Evolutionary conservation across 345 rosid genomes (phyloP).

Genomic region (Laguncularia racemosa): DNA sequence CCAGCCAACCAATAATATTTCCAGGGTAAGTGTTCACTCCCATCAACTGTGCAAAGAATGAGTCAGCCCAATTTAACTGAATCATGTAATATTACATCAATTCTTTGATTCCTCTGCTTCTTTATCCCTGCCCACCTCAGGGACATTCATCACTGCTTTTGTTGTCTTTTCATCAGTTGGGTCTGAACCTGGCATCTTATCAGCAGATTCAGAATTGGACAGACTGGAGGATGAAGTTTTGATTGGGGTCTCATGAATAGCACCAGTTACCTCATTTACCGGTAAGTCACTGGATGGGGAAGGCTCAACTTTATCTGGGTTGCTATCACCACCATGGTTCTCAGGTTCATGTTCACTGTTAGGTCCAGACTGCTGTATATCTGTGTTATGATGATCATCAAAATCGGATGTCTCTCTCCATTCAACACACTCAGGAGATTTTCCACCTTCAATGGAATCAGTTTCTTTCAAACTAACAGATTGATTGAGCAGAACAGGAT

Average conservation of each 20-base stretch:
- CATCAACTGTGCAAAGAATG: constrained; percentile 1
- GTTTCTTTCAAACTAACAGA: constrained; percentile 35
- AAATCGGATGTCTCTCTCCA: constrained; percentile 70
- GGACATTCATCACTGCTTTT: constrained; percentile 6
- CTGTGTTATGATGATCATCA: constrained; percentile 27
- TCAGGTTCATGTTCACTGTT: constrained; percentile 26
- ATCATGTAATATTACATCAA: constrained; percentile 4
- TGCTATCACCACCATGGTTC: constrained; percentile 20
- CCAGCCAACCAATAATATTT: neutral
- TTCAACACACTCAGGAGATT: constrained; percentile 67
- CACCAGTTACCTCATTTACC: constrained; percentile 5
- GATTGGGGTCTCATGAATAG: neutral
- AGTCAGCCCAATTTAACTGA: constrained; percentile 13
- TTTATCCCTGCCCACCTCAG: constrained; percentile 16
- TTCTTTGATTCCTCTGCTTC: constrained; percentile 5
- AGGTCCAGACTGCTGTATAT: constrained; percentile 23
- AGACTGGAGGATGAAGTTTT: constrained; percentile 8
- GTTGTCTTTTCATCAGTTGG: constrained; percentile 7
- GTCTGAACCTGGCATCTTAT: constrained; percentile 11
- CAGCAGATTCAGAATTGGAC: constrained; percentile 13
- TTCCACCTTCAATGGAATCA: constrained; percentile 31
- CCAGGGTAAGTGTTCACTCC: neutral
- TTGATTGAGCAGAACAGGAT: constrained; percentile 14
- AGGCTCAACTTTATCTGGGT: constrained; percentile 8
- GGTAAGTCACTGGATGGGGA: constrained; percentile 9